phyloP scores from a whole-genome alignment of 2,329 filamentous ascomycete genomes.

The Conoideocrella luteorostrata region DNA sequence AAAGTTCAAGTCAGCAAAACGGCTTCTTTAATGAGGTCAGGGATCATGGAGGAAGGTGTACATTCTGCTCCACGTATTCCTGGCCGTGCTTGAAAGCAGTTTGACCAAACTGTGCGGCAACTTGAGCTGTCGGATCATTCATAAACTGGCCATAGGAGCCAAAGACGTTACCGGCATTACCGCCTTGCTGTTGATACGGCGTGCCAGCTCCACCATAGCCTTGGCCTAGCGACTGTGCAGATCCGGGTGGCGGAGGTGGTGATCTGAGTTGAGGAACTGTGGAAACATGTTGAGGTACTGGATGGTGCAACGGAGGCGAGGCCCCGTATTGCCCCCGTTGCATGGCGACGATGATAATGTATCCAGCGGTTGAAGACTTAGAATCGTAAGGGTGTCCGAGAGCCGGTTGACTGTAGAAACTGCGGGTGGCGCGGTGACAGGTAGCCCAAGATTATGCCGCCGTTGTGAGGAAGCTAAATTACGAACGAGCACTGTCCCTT shows the following conservation, averaged over 20 bases:
- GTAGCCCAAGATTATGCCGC: too few relatives aligned
- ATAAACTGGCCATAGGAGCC: conserved; percentile 87
- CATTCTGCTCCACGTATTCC: conserved; percentile 93
- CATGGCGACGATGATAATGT: conserved; percentile 46
- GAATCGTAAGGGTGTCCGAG: background rate
- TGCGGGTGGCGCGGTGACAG: too few relatives aligned
- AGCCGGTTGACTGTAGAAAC: too few relatives aligned
- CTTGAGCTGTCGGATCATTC: conserved; percentile 89
- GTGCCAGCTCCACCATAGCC: conserved; percentile 55
- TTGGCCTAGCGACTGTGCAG: conserved; percentile 59
- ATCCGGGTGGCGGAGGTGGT: conserved; percentile 72
- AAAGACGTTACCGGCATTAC: conserved; percentile 47
- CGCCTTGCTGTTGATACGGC: conserved; percentile 64
- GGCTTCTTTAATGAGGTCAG: background rate
- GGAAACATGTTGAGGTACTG: conserved; percentile 96
- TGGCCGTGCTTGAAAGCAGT: conserved; percentile 86
- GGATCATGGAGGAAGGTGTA: conserved; percentile 29
- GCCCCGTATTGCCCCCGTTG: conserved; percentile 80
- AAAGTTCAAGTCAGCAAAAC: conserved; percentile 11
- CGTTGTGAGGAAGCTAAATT: too few relatives aligned
- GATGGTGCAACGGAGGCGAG: conserved; percentile 92
- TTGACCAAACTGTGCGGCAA: conserved; percentile 91
- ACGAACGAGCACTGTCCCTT: background rate
- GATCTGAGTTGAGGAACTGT: conserved; percentile 95
- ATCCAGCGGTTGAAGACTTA: too few relatives aligned